Conservation (phyloP, 2,329 filamentous ascomycete species). For the Claviceps maximensis region DNA sequence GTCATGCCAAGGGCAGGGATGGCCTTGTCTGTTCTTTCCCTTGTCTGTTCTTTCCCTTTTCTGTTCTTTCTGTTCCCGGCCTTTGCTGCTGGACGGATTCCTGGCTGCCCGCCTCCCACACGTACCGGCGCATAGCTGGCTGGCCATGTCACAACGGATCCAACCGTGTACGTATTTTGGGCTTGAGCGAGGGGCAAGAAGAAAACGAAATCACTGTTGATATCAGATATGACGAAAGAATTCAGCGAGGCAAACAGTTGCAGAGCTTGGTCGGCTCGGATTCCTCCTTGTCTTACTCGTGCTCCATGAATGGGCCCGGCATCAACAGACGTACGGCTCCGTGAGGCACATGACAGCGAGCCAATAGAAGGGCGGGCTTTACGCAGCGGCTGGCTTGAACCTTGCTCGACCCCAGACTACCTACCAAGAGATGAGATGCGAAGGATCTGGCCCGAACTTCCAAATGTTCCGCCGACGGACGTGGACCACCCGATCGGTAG, state of each 20-base stretch:
- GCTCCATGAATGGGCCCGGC: background rate
- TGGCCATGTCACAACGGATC: too few species aligned
- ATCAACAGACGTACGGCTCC: conserved; percentile 1
- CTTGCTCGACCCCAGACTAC: conserved; percentile 1
- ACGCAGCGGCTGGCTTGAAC: conserved; percentile 1
- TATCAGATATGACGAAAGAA: background rate
- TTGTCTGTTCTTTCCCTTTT: background rate
- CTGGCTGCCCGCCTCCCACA: too few species aligned
- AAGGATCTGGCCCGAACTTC: conserved; percentile 1
- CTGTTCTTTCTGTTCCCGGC: too few species aligned
- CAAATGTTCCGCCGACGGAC: background rate
- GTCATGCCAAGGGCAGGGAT: too few species aligned
- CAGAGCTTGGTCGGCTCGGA: background rate
- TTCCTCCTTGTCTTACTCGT: conserved; percentile 1
- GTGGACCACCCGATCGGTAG: background rate
- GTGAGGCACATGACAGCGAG: conserved; percentile 4
- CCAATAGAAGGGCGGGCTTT: conserved; percentile 8
- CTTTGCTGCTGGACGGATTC: too few species aligned
- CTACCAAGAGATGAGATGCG: background rate
- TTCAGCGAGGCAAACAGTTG: background rate
- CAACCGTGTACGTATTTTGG: too few species aligned
- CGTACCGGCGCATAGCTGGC: too few species aligned
- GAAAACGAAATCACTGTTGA: background rate
- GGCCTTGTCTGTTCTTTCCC: background rate
- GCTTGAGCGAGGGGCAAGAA: too few species aligned